Evolutionary conservation across 2,329 filamentous ascomycete genomes (phyloP).

Genomic region (Trichoderma arundinaceum): DNA sequence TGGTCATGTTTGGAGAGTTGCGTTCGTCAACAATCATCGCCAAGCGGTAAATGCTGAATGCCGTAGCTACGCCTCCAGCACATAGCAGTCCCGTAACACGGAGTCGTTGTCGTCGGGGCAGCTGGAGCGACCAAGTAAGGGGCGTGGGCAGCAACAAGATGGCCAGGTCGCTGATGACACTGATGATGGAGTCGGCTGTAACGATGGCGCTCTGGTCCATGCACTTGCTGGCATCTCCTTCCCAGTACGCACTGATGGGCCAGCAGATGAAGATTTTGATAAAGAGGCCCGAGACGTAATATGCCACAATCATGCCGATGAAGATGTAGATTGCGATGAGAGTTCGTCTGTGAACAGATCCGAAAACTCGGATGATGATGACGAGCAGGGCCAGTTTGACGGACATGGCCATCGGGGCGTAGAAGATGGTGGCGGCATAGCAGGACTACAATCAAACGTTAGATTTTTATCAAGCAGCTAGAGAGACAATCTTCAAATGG

Average conservation of each 20-base stretch:
- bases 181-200: slow-evolving; percentile 42
- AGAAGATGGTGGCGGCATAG: slow-evolving; percentile 53
- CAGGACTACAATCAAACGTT: slow-evolving; percentile 40
- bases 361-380: slow-evolving; percentile 52
- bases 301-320: slow-evolving; percentile 46
- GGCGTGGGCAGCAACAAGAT: slow-evolving; percentile 43
- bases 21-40: slow-evolving; percentile 38
- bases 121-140: slow-evolving; percentile 43
- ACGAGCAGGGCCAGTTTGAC: slow-evolving; percentile 52
- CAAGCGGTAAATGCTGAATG: slow-evolving; percentile 41
- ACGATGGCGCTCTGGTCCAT: slow-evolving; percentile 45
- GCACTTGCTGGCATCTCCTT: slow-evolving; percentile 40
- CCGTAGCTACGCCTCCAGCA: slow-evolving; percentile 43
- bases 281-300: slow-evolving; percentile 50
- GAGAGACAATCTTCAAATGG: background rate
- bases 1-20: slow-evolving; percentile 38
- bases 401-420: slow-evolving; percentile 51
- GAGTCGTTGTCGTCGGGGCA: slow-evolving; percentile 41
- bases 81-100: slow-evolving; percentile 41
- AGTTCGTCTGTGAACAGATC: slow-evolving; percentile 47
- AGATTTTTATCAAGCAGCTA: background rate
- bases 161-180: slow-evolving; percentile 42
- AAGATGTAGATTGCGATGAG: slow-evolving; percentile 48
- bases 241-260: slow-evolving; percentile 51
- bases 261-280: slow-evolving; percentile 51